Conservation (phyloP, 441 rosid species). For the Bocquillonia castaneifolia region DNA sequence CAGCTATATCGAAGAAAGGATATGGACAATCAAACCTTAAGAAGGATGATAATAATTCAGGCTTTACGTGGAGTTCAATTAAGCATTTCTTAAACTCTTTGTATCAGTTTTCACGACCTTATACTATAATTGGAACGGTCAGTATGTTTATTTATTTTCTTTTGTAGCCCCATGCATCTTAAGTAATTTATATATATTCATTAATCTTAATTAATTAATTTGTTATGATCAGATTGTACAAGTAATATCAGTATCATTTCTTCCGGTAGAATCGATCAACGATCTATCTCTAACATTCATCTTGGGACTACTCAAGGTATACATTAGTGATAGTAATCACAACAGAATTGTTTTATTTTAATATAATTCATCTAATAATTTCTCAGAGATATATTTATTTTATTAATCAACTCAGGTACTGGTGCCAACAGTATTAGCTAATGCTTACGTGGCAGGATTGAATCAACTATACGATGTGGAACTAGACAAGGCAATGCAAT, state of each 20-base stretch:
- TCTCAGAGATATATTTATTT: not conserved
- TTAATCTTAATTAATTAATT: too few relatives aligned
- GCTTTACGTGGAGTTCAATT: too few relatives aligned
- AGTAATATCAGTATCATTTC: constrained; percentile 33
- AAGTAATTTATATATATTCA: too few relatives aligned
- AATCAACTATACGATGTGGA: constrained; percentile 35
- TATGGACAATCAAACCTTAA: too few relatives aligned
- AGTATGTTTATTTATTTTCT: too few relatives aligned
- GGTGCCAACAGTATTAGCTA: constrained; percentile 30
- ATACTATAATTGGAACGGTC: too few relatives aligned
- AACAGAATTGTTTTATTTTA: not conserved
- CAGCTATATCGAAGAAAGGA: too few relatives aligned
- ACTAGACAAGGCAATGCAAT: constrained; percentile 30
- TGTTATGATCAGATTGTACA: constrained; percentile 25
- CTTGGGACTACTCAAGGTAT: constrained; percentile 29
- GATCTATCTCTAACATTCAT: constrained; percentile 32
- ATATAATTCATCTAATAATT: not conserved
- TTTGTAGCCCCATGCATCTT: too few relatives aligned
- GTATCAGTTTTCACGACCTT: too few relatives aligned
- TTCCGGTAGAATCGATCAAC: constrained; percentile 22
- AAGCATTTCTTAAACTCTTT: too few relatives aligned
- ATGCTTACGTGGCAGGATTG: constrained; percentile 34
- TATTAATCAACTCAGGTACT: constrained; percentile 23
- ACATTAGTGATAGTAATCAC: not conserved
- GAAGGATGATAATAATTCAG: too few relatives aligned